These are phyloP conservation scores for Coemansia sp. DNA, from an alignment of 192 early-diverging fungal species.

Conservation along the genomic window DNA sequence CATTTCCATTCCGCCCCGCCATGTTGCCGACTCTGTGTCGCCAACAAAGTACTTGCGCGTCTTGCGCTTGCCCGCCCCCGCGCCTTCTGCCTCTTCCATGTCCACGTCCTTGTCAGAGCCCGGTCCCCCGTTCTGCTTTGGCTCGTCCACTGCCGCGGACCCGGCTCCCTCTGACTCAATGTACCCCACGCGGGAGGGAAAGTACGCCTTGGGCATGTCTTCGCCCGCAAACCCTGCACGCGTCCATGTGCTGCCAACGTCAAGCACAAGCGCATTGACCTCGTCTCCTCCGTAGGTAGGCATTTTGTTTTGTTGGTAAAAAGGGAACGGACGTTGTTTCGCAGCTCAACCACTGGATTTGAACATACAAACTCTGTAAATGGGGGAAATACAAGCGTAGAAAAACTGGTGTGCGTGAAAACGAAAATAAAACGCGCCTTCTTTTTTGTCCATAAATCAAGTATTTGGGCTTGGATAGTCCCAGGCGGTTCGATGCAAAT, in stretches of 20 bases:
- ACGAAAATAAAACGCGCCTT: not conserved
- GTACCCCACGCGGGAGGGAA: conserved; percentile 80
- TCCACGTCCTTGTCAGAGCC: conserved; percentile 23
- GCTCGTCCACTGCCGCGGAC: conserved; percentile 19
- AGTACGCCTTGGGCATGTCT: conserved; percentile 87
- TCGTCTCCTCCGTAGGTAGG: conserved; percentile 76
- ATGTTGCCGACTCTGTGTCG: conserved; percentile 68
- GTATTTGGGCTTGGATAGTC: too few relatives aligned
- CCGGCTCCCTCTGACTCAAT: conserved; percentile 48
- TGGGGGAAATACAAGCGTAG: not conserved
- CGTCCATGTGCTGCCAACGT: conserved; percentile 84
- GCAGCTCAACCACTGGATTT: too few relatives aligned
- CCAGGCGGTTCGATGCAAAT: not conserved
- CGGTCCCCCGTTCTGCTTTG: conserved; percentile 16
- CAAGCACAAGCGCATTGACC: conserved; percentile 91
- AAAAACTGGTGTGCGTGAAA: not conserved
- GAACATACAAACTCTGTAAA: too few relatives aligned
- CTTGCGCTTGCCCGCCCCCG: conserved; percentile 11
- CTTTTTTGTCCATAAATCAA: too few relatives aligned
- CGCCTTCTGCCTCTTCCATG: conserved; percentile 19
- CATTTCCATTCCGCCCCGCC: conserved; percentile 82
- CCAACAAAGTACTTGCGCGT: conserved; percentile 68
- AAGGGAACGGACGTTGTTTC: not conserved
- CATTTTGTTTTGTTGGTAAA: conserved; percentile 20
- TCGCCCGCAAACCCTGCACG: conserved; percentile 98